Evolutionary conservation across 2,329 filamentous ascomycete species (phyloP).

Genomic region (Sarocladiaceae sp.): DNA sequence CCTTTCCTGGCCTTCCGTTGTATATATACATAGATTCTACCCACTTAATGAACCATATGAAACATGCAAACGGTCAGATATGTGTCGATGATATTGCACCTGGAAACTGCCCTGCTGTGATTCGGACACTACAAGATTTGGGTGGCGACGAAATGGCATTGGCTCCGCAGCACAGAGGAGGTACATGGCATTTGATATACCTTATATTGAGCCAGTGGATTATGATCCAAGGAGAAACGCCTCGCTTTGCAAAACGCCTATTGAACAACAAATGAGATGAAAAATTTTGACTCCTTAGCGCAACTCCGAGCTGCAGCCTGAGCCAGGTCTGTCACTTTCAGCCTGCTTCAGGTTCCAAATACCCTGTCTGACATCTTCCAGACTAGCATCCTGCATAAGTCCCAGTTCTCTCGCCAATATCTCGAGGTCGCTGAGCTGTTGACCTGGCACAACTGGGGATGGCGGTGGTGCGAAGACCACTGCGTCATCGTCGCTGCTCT

Average conservation of each 20-base stretch:
- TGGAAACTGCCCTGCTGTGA: too few relatives aligned
- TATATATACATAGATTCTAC: conserved; percentile 1
- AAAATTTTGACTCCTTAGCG: neutral
- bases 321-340: neutral
- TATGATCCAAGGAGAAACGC: neutral
- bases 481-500: neutral
- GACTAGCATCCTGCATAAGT: conserved; percentile 27
- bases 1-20: neutral
- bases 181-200: too few relatives aligned
- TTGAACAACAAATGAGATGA: neutral
- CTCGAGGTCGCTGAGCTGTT: conserved; percentile 28
- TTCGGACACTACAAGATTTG: too few relatives aligned
- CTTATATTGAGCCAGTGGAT: neutral
- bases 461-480: conserved; percentile 10
- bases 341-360: conserved; percentile 24
- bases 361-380: conserved; percentile 29
- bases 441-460: conserved; percentile 11
- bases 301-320: neutral
- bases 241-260: neutral
- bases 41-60: neutral
- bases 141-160: too few relatives aligned
- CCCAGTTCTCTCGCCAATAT: conserved; percentile 29
- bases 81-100: too few relatives aligned
- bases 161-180: neutral
- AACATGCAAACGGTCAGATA: too few relatives aligned